Conservation (phyloP, 176 grass and related monocot species). For the Zea luxurians region DNA sequence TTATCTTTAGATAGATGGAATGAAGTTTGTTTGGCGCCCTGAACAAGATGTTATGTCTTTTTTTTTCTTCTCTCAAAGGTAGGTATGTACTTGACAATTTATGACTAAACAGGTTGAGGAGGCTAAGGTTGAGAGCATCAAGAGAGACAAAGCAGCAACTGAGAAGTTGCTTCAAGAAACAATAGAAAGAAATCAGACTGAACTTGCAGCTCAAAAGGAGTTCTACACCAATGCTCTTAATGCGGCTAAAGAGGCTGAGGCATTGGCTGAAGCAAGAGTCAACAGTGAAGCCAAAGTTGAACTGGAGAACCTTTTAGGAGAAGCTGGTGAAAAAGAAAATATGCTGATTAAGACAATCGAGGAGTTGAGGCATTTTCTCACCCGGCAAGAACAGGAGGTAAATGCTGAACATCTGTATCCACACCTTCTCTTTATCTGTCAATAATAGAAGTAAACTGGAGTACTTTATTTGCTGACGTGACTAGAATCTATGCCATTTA, state of each 20-base stretch:
- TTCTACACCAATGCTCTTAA: slow-evolving; percentile 96
- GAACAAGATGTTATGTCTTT: slow-evolving; percentile 2
- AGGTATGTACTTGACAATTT: slow-evolving; percentile 41
- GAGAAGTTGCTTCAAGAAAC: slow-evolving; percentile 99
- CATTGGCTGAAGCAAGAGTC: slow-evolving; percentile 85
- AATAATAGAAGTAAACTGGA: not conserved
- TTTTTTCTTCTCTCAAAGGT: slow-evolving; percentile 4
- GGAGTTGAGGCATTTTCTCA: slow-evolving; percentile 91
- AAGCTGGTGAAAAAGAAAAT: slow-evolving; percentile 84
- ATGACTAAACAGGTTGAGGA: slow-evolving; percentile 76
- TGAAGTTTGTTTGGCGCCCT: slow-evolving; percentile 11
- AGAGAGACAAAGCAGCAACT: slow-evolving; percentile 87
- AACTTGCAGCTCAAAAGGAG: slow-evolving; percentile 94
- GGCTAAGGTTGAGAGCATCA: slow-evolving; percentile 96
- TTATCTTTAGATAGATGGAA: slow-evolving; percentile 20
- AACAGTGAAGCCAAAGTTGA: slow-evolving; percentile 92
- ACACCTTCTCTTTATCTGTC: slow-evolving; percentile 15
- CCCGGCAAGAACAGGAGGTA: slow-evolving; percentile 98
- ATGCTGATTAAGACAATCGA: slow-evolving; percentile 95
- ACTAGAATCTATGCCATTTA: not conserved
- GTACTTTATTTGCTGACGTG: slow-evolving; percentile 14
- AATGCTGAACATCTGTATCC: slow-evolving; percentile 39
- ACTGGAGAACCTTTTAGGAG: slow-evolving; percentile 81
- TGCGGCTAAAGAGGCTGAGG: slow-evolving; percentile 95
- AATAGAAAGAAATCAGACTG: slow-evolving; percentile 96